Base-by-base conservation (phyloP, 495 filamentous ascomycete species). In the Halenospora varia region DNA sequence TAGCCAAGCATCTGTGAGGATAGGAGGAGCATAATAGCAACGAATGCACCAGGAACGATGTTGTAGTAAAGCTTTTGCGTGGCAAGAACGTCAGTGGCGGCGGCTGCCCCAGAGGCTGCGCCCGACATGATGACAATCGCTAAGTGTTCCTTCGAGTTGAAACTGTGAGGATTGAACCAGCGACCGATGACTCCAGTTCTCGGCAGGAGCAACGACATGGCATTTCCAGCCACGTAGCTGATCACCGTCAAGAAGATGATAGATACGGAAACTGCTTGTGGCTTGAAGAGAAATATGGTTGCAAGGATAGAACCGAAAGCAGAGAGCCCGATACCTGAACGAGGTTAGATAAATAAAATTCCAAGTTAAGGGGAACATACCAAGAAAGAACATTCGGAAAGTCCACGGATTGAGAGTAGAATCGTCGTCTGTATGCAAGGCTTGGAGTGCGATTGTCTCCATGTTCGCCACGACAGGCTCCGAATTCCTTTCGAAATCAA, bases 111-210 rank as follows among this genome's bases (percentile, higher is more conserved):
- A 10, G 70, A 63, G 1, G 73, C 77, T 0, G 76, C 69, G 3
- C 74, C 75, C 9, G 81, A 80, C 87, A 90, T 91, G 61, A 90
- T 83, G 3, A 85, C 84, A 59, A 90, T 87, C 56, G 89, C 72
- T 2, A 82, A 79, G 74, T 91, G 88, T 65, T 90, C 87, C 64
- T 91, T 91, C 67, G 25, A 24, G 67, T 88, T 88, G 73, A 89
- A 88, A 40, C 79, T 82, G 17, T 86, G 82, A 8, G 85, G 85
- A 59, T 89, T 3, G 72, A 70, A 9, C 70, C 71, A 75, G 25
- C 60, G 64, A 2, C 66, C 62, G 41, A 76, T 47, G 2, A 25
- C 23, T 4, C 71, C 70, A 20, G 52, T 58, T 9, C 66, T 64
- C 11, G 75, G 75, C 29, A 77, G 72, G 17, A 53, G 29, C 15